Evolutionary conservation across 1,284 basidiomycete genomes (phyloP).

Genomic region (Hortiboletus rubellus): DNA sequence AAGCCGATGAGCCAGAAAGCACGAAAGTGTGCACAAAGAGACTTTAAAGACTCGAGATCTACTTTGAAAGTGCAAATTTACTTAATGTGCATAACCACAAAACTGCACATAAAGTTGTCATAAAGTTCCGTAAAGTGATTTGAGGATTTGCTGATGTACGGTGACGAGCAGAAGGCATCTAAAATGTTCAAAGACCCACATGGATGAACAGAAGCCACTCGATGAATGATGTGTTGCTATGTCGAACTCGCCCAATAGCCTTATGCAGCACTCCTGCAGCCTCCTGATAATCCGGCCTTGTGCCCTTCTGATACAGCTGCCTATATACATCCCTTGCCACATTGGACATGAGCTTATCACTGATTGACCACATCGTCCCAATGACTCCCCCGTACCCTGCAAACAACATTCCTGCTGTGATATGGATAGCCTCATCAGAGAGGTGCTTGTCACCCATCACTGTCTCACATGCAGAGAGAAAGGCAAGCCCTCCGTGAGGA

Average conservation of each 20-base stretch:
- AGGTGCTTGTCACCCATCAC: constrained; percentile 7
- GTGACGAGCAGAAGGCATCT: too few species aligned
- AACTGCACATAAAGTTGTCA: too few species aligned
- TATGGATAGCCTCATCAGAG: constrained; percentile 7
- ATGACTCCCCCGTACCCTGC: constrained; percentile 7
- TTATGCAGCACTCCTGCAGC: constrained; percentile 2
- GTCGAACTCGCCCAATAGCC: neutral
- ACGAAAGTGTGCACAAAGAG: too few species aligned
- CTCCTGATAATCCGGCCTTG: neutral
- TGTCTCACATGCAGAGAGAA: constrained; percentile 13
- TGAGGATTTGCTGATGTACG: too few species aligned
- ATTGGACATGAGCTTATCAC: constrained; percentile 1
- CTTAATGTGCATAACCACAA: too few species aligned
- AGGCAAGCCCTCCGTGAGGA: constrained; percentile 9
- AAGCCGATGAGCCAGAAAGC: too few species aligned
- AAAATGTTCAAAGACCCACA: constrained; percentile 2
- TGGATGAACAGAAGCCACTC: constrained; percentile 15
- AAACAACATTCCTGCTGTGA: constrained; percentile 11
- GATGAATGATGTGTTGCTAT: neutral
- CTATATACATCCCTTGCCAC: constrained; percentile 9
- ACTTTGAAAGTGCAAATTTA: too few species aligned
- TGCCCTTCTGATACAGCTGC: neutral
- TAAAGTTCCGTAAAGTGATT: too few species aligned
- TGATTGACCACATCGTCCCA: constrained; percentile 18
- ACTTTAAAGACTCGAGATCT: too few species aligned